Evolutionary conservation across 345 rosid species (phyloP), one percentile per base, ranked within the genome.

Genomic region (Bretschneidera sinensis): DNA sequence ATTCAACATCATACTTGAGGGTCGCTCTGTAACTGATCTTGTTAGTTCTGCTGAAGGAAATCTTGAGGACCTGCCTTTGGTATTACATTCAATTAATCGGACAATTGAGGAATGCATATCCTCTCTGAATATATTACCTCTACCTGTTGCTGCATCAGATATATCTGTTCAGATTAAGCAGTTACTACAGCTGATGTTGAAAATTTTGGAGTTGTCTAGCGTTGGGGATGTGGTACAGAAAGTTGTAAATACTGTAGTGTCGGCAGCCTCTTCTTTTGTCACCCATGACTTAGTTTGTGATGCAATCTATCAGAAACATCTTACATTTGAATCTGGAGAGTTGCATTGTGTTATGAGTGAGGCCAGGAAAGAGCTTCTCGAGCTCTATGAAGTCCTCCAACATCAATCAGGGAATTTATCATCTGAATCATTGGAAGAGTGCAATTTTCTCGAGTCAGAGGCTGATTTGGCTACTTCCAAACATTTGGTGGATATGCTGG

Each of bases 41-140:
- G 95, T 83, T 69, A 81, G 84, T 82, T 86, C 96, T 63, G 82
- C 83, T 61, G 97, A 87, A 22, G 98, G 95, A 60, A 83, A 86
- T 71, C 92, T 87, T 64, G 99, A 92, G 70, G 97, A 94, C 74
- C 81, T 90, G 53, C 99, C 97, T 59, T 68, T 88, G 74, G 88
- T 88, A 51, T 66, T 94, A 65, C 90, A 75, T 62, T 74, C 95
- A 58, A 77, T 82, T 65, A 80, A 75, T 75, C 69, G 83, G 64
- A 78, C 78, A 62, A 76, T 78, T 78, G 89, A 85, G 70, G 95
- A 88, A 81, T 78, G 85, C 11, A 75, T 81, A 55, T 71, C 83
- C 56, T 78, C 92, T 67, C 71, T 90, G 60, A 83, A 74, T 62
- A 79, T 83, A 65, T 81, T 86, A 72, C 76, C 92, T 62, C 72